Conservation (phyloP, 2,329 filamentous ascomycete genomes). For the Botrytis aclada region DNA sequence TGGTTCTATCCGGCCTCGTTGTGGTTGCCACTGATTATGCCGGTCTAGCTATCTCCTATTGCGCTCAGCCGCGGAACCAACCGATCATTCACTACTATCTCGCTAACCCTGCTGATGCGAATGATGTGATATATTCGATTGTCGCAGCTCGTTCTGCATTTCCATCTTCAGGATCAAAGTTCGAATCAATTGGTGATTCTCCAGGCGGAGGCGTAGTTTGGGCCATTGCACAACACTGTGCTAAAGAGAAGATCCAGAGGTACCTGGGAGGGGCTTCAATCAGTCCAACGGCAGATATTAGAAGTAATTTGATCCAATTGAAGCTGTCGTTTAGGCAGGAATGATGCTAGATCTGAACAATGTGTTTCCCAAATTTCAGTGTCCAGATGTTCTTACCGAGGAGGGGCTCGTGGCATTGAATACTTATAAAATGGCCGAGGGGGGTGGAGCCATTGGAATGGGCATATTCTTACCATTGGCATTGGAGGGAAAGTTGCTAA, state of each 20-base stretch:
- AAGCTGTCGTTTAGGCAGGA: background rate
- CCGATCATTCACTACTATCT: conserved; percentile 44
- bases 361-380: background rate
- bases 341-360: background rate
- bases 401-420: no score
- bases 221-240: conserved; percentile 38
- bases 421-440: background rate
- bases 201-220: conserved; percentile 48
- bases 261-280: conserved; percentile 22
- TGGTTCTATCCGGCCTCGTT: conserved; percentile 44
- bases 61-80: conserved; percentile 36
- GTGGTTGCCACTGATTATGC: conserved; percentile 47
- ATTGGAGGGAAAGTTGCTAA: background rate
- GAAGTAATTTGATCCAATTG: background rate
- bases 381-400: background rate
- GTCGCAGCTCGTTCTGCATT: conserved; percentile 45
- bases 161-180: conserved; percentile 40
- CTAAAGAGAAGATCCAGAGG: conserved; percentile 9
- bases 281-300: background rate
- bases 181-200: conserved; percentile 47
- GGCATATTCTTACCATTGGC: background rate
- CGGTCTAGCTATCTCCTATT: conserved; percentile 41
- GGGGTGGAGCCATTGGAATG: background rate
- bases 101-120: conserved; percentile 40
- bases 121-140: conserved; percentile 45